A percentile compares a stretch with the other conserved stretches of the same genome.
Evolutionary conservation across 2,329 filamentous ascomycete genomes (phyloP).

Genomic region (Ophiocordyceps camponoti-rufipedis): DNA sequence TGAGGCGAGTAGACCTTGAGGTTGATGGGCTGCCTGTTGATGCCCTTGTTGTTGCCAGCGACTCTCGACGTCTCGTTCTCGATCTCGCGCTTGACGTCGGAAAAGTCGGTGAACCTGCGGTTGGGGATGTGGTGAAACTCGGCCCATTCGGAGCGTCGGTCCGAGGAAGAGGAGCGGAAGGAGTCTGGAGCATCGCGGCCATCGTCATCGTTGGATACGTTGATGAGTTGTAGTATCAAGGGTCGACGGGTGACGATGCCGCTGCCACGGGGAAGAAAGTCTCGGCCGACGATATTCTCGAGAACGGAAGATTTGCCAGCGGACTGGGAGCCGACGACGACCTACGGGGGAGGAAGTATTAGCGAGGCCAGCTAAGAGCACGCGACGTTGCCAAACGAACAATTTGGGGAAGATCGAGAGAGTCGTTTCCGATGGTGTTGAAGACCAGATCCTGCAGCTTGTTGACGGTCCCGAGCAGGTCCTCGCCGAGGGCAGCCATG

Average conservation of each 20-base stretch:
- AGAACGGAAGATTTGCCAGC: constrained; percentile 97
- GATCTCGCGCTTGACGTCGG: constrained; percentile 87
- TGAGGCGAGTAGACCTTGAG: constrained; percentile 96
- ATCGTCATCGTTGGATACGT: constrained; percentile 62
- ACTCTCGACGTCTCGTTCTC: constrained; percentile 93
- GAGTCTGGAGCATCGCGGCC: constrained; percentile 48
- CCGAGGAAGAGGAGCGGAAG: constrained; percentile 60
- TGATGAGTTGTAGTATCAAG: constrained; percentile 95
- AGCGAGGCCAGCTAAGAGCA: constrained; percentile 2
- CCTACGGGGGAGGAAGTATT: constrained; percentile 30
- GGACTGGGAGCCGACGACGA: constrained; percentile 95
- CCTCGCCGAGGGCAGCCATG: constrained; percentile 93
- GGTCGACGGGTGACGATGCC: constrained; percentile 92
- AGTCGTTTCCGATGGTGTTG: constrained; percentile 98
- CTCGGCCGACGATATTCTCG: constrained; percentile 94
- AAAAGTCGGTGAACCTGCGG: constrained; percentile 77
- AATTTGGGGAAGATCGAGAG: constrained; percentile 92
- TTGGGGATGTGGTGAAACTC: constrained; percentile 94
- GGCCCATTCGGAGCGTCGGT: constrained; percentile 57
- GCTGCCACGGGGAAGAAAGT: constrained; percentile 90
- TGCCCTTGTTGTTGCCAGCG: constrained; percentile 88
- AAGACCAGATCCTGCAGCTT: constrained; percentile 97
- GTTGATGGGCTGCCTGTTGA: constrained; percentile 94
- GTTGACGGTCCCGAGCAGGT: constrained; percentile 89
- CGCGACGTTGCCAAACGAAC: constrained; percentile 35